These are phyloP conservation scores for Primulina tabacum DNA, from an alignment of 257 asterid genomes.

Conservation along the genomic window DNA sequence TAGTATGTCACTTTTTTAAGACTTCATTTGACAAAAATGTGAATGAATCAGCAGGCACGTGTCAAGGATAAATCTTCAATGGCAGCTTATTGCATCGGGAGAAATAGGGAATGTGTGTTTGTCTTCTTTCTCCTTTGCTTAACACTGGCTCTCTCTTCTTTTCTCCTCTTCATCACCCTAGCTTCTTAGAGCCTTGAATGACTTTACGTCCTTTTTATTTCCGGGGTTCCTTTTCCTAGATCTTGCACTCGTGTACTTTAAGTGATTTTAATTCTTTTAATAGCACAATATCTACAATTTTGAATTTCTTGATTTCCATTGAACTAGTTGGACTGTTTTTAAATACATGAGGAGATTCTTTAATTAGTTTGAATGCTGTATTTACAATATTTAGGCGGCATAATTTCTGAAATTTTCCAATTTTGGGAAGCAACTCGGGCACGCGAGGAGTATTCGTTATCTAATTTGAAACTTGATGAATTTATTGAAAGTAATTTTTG, in stretches of 20 bases:
- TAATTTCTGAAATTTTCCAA: not conserved
- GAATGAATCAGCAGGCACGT: slow-evolving; percentile 98
- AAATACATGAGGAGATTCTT: not conserved
- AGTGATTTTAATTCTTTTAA: no score
- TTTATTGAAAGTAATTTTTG: not conserved
- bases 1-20: slow-evolving; percentile 59
- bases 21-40: slow-evolving; percentile 80
- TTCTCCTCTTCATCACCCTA: slow-evolving; percentile 51
- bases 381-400: not conserved
- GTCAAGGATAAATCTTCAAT: slow-evolving; percentile 94
- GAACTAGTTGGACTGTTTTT: not conserved
- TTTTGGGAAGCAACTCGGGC: not conserved
- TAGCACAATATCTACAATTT: not conserved
- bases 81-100: slow-evolving; percentile 99
- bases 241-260: not conserved
- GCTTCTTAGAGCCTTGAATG: slow-evolving; percentile 34
- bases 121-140: slow-evolving; percentile 97
- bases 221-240: slow-evolving; percentile 19
- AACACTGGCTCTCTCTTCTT: slow-evolving; percentile 92
- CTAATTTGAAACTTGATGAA: not conserved
- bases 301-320: not conserved
- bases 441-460: not conserved
- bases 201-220: slow-evolving; percentile 11
- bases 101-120: slow-evolving; percentile 98
- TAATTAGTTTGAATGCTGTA: not conserved